Base-by-base conservation (phyloP, 2,329 filamentous ascomycete species). In the Teratosphaeria pseudoeucalypti region DNA sequence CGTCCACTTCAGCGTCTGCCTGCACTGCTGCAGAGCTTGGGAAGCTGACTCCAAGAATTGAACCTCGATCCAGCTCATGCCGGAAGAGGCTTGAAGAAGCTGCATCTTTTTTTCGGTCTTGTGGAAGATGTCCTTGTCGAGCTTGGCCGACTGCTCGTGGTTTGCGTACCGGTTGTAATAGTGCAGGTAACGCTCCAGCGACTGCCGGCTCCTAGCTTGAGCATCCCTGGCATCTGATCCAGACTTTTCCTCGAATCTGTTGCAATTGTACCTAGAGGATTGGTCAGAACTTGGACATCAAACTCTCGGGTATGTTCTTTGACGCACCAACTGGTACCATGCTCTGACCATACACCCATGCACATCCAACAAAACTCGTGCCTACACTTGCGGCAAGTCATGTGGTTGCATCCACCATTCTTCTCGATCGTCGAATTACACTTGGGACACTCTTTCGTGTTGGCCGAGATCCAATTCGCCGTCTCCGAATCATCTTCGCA, bases 341-440 rank as follows among this genome's bases (percentile, higher is more conserved):
- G 94, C 75, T 99, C 94, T 0, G 91, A 95, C 94, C 94, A 99
- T 0, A 96, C 79, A 0, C 94, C 94, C 94, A 99, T 99, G 71
- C 94, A 99, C 89, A 99, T 97, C 94, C 94, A 99, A 77, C 94
- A 99, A 71, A 99, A 96, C 71, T 96, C 92, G 71, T 96, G 87
- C 70, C 91, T 90, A 78, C 92, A 96, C 74, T 96, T 96, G 59
- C 92, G 82, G 73, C 92, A 96, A 0, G 92, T 96, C 92, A 96
- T 96, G 74, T 96, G 92, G 77, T 96, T 96, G 78, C 92, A 96
- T 3, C 92, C 92, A 57, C 92, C 92, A 66, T 99, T 99, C 83
- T 99, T 99, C 76, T 99, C 94, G 53, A 99, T 99, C 0, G 94
- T 99, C 2, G 92, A 97, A 67, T 90, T 85, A 75, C 94, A 99